These are phyloP conservation scores for Tetracladium maxilliforme DNA, from an alignment of 2,329 filamentous ascomycete species.

Conservation along the genomic window DNA sequence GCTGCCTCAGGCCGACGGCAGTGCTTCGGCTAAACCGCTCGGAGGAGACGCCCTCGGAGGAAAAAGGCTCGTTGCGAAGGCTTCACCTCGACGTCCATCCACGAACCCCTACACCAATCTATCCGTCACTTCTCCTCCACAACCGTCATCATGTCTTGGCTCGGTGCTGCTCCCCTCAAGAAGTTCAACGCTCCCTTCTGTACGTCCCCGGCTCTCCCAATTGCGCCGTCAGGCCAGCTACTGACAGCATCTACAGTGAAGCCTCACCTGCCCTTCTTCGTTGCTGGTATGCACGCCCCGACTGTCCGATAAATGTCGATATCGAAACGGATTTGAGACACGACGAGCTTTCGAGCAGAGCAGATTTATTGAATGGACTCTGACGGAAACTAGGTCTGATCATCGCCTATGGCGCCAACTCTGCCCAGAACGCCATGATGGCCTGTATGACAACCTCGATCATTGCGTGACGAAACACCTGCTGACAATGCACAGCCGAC, in stretches of 20 bases:
- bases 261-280: slow-evolving; percentile 88
- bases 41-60: too few relatives aligned
- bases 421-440: slow-evolving; percentile 62
- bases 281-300: slow-evolving; percentile 58
- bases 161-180: slow-evolving; percentile 73
- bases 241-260: slow-evolving; percentile 43
- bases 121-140: too few relatives aligned
- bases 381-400: slow-evolving; percentile 49
- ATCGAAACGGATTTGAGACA: slow-evolving; percentile 1
- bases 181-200: slow-evolving; percentile 69
- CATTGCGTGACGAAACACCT: slow-evolving; percentile 2
- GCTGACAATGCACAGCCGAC: slow-evolving; percentile 43
- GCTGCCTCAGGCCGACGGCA: too few relatives aligned
- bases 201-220: too few relatives aligned
- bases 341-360: neutral
- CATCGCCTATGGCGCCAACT: slow-evolving; percentile 86
- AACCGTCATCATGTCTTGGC: slow-evolving; percentile 24
- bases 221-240: too few relatives aligned
- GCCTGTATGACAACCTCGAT: slow-evolving; percentile 8
- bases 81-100: too few relatives aligned
- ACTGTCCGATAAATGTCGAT: slow-evolving; percentile 1
- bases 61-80: too few relatives aligned
- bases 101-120: too few relatives aligned
- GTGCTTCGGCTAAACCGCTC: too few relatives aligned
- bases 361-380: slow-evolving; percentile 5